Percentiles rank a stretch among this genome's conserved stretches.
Evolutionary conservation across 2,329 filamentous ascomycete species (phyloP).

Genomic region (Xylariaceae sp.): DNA sequence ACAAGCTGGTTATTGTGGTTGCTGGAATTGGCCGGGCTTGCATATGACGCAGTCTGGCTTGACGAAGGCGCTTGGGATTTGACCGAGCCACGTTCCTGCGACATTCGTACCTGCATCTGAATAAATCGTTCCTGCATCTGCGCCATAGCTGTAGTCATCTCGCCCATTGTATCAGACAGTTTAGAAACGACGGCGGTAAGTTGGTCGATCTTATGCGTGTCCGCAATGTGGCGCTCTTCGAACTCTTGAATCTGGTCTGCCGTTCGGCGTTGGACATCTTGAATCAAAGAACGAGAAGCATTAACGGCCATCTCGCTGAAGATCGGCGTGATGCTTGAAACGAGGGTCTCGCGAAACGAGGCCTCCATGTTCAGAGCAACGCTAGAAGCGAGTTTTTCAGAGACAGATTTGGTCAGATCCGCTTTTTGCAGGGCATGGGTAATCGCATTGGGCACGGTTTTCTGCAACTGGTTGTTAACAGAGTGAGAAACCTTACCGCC

Average conservation of each 20-base stretch:
- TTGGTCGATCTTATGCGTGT: slow-evolving; percentile 64
- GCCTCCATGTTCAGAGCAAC: slow-evolving; percentile 65
- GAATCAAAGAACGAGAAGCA: slow-evolving; percentile 61
- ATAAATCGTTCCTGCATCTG: slow-evolving; percentile 62
- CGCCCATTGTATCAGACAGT: slow-evolving; percentile 62
- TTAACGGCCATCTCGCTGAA: slow-evolving; percentile 61
- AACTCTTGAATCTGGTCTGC: slow-evolving; percentile 47
- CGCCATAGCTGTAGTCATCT: slow-evolving; percentile 63
- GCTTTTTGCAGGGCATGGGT: slow-evolving; percentile 65
- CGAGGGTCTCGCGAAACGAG: slow-evolving; percentile 57
- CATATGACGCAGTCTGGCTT: slow-evolving; percentile 24
- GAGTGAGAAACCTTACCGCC: slow-evolving; percentile 59
- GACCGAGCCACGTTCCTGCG: slow-evolving; percentile 35
- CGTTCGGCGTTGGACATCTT: slow-evolving; percentile 62
- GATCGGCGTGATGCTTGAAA: slow-evolving; percentile 59
- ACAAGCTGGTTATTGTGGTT: slow-evolving; percentile 33
- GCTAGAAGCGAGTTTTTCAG: slow-evolving; percentile 64
- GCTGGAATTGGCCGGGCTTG: slow-evolving; percentile 30
- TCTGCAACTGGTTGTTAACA: slow-evolving; percentile 69
- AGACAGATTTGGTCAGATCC: slow-evolving; percentile 65
- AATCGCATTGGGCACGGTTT: slow-evolving; percentile 61
- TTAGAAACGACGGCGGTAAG: slow-evolving; percentile 62
- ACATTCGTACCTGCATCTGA: slow-evolving; percentile 49
- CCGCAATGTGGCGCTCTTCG: slow-evolving; percentile 46
- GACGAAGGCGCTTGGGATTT: slow-evolving; percentile 20